These are phyloP conservation scores for Canna indica DNA, from an alignment of 176 grass and related monocot species.

Conservation along the genomic window DNA sequence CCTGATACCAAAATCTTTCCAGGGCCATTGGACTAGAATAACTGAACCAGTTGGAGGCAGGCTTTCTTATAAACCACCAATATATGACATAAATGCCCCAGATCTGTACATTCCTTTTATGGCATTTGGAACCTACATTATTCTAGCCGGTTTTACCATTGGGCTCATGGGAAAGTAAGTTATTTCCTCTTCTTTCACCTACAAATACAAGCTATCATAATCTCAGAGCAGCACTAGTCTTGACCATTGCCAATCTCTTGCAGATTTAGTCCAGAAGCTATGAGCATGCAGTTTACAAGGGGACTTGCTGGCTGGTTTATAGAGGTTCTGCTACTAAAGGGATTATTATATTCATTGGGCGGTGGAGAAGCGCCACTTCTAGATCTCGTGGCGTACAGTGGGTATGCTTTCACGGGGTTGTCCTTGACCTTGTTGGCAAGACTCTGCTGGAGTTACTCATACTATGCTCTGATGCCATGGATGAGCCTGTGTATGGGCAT, in stretches of 20 bases:
- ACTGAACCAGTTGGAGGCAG: slow-evolving; percentile 20
- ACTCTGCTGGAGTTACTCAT: slow-evolving; percentile 13
- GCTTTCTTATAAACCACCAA: slow-evolving; percentile 18
- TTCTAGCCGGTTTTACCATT: slow-evolving; percentile 12
- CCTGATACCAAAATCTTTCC: background rate
- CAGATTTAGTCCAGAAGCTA: slow-evolving; percentile 20
- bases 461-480: slow-evolving; percentile 17
- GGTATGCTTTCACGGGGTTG: slow-evolving; percentile 13
- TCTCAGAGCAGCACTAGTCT: background rate
- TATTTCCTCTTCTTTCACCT: background rate
- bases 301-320: slow-evolving; percentile 14
- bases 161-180: slow-evolving; percentile 17
- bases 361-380: slow-evolving; percentile 12
- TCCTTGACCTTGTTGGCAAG: slow-evolving; percentile 16
- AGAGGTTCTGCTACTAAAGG: slow-evolving; percentile 6
- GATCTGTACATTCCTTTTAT: slow-evolving; percentile 21
- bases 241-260: background rate
- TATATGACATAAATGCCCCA: slow-evolving; percentile 23
- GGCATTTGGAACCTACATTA: slow-evolving; percentile 20
- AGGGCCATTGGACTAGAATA: slow-evolving; percentile 23
- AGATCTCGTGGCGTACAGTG: slow-evolving; percentile 7
- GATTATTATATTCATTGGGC: slow-evolving; percentile 11
- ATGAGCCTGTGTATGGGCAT: slow-evolving; percentile 18
- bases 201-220: background rate
- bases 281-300: slow-evolving; percentile 13